Percentiles rank a stretch among this genome's conserved stretches.
Evolutionary conservation across 2,329 filamentous ascomycete species (phyloP).

Genomic region (Exophiala sp.): DNA sequence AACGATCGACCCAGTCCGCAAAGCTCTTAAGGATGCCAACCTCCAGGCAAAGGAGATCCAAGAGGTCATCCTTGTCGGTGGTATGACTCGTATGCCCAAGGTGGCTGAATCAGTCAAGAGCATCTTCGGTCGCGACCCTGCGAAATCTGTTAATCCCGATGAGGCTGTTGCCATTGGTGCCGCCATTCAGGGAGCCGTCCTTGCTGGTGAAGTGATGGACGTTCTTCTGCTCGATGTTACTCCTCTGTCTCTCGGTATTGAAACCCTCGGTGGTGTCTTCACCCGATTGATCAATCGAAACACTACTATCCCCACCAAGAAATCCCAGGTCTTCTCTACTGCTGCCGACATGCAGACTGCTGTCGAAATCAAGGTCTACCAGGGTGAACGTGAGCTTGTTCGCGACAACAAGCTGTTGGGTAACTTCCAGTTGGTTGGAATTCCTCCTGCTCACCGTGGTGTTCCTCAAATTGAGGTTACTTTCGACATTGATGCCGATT

Average conservation of each 20-base stretch:
- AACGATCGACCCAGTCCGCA: slow-evolving; percentile 89
- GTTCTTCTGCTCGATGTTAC: slow-evolving; percentile 94
- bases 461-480: slow-evolving; percentile 97
- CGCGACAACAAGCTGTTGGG: slow-evolving; percentile 97
- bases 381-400: slow-evolving; percentile 99
- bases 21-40: slow-evolving; percentile 93
- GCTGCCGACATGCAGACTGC: slow-evolving; percentile 97
- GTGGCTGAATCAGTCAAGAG: slow-evolving; percentile 92
- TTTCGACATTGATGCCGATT: slow-evolving; percentile 97
- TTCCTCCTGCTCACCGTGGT: slow-evolving; percentile 92
- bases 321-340: slow-evolving; percentile 97
- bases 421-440: slow-evolving; percentile 99
- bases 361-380: slow-evolving; percentile 99
- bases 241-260: slow-evolving; percentile 93
- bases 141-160: slow-evolving; percentile 98
- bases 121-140: slow-evolving; percentile 93
- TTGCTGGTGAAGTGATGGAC: slow-evolving; percentile 94
- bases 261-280: slow-evolving; percentile 97
- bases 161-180: slow-evolving; percentile 98
- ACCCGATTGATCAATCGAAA: slow-evolving; percentile 98
- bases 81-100: slow-evolving; percentile 99
- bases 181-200: slow-evolving; percentile 93
- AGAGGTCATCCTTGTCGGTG: slow-evolving; percentile 96
- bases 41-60: slow-evolving; percentile 91
- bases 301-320: slow-evolving; percentile 99